Evolutionary conservation across 257 asterid genomes (phyloP).

Genomic region (Salvia hispanica): DNA sequence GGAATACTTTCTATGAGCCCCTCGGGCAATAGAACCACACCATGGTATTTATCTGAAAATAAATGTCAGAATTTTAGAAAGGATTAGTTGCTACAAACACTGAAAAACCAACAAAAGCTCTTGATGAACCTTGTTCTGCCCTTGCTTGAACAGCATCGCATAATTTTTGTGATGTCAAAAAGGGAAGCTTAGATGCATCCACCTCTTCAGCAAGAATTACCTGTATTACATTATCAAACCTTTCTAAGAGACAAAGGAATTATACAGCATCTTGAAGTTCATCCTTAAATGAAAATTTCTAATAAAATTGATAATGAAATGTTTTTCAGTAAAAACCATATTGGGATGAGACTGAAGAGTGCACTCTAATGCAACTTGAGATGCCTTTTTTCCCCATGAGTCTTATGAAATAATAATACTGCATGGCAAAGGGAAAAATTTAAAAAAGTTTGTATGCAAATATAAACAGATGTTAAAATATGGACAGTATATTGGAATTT

Average conservation of each 20-base stretch:
- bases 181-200: conserved; percentile 94
- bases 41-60: conserved; percentile 81
- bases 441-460: neutral
- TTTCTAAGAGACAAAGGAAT: conserved; percentile 6
- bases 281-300: too few species aligned
- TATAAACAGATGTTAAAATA: neutral
- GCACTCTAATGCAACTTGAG: conserved; percentile 97
- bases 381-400: conserved; percentile 99
- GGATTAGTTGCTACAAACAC: neutral
- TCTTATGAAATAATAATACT: conserved; percentile 94
- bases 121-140: conserved; percentile 69
- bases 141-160: conserved; percentile 99
- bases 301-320: neutral
- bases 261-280: too few species aligned
- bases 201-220: conserved; percentile 98
- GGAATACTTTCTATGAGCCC: conserved; percentile 98
- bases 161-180: conserved; percentile 89
- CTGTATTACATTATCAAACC: conserved; percentile 43
- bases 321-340: conserved; percentile 56
- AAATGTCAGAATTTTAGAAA: conserved; percentile 34
- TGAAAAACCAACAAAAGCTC: neutral
- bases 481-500: neutral
- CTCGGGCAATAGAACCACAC: conserved; percentile 93
- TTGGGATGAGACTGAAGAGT: conserved; percentile 97
- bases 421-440: conserved; percentile 30